Base-by-base conservation (phyloP, 2,329 filamentous ascomycete species). In the Fusarium begoniae region DNA sequence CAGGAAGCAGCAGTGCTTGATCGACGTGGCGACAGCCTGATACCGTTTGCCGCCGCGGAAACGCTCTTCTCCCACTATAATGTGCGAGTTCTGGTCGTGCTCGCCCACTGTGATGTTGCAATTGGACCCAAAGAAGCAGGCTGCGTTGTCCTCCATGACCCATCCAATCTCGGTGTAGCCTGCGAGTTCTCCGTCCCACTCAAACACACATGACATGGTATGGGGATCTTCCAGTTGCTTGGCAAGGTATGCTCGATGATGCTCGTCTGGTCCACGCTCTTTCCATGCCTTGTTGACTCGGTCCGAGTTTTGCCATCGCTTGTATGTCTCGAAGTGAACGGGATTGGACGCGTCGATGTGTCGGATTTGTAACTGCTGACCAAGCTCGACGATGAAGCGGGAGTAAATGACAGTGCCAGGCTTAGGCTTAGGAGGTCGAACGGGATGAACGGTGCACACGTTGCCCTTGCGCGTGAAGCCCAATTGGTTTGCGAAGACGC, bases 181-280 rank as follows among this genome's bases (percentile, higher is more conserved):
- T 1, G 78, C 78, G 5, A 79, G 56, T 24, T 79, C 62, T 1
- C 75, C 78, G 30, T 79, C 78, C 78, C 78, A 79, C 57, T 74
- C 71, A 41, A 79, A 79, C n/a, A 79, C 45, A 45, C 78, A 79
- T 1, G 78, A 79, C 78, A 79, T 79, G 32, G 66, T 76, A 54
- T 79, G 78, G 6, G 75, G 66, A 22, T 79, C 77, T 2, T 73
- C 73, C 10, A 79, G 64, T 45, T 79, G 78, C 22, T 43, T 59
- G 1, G 78, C 69, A 18, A 79, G 66, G 55, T 79, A 79, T 14
- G 54, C 59, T 13, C 75, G 71, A 63, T 79, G 78, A 43, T 79
- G 77, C 32, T 79, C 77, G 32, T 79, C 78, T 0, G 78, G 69
- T 1, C 78, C 78, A 38, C 78, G 77, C 60, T 79, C 78, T 47